Evolutionary conservation across 495 filamentous ascomycete genomes (phyloP), one percentile per base, ranked within the genome.

Genomic region (Aspergillus kassunensis): DNA sequence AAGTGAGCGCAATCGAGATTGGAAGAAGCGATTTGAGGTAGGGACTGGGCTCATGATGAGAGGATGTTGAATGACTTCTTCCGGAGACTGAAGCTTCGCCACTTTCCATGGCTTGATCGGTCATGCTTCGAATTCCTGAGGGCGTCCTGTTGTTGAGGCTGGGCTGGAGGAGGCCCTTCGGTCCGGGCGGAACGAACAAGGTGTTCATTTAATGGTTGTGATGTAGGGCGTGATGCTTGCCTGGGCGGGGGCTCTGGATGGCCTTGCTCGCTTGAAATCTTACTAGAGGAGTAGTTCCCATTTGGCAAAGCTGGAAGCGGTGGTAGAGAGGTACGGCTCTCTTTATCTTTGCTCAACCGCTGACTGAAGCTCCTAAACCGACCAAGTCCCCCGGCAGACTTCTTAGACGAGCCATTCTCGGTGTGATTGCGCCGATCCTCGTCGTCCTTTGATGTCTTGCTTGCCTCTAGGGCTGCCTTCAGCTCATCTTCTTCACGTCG

Each of bases 361-460:
- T 78, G 72, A 53, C 83, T 73, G 66, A 85, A 64, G 64, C 82
- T 87, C 67, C 83, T 85, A 51, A 86, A 77, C 21, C 81, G 68
- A 44, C 63, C 72, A 16, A 86, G 64, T 10, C 79, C 65, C 18
- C 71, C 69, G 21, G 40, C 50, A 23, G 68, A 60, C 11, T 66
- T 71, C 46, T 65, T 68, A 23, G 70, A 69, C 24, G 55, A 62
- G 19, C 58, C 58, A 46, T 58, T 45, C 4, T 70, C 70, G 15
- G 50, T n/a, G 4, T 53, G 36, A 21, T 70, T 59, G 37, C 58
- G 66, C 15, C 69, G 61, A 56, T 77, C 77, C 33, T 83, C 80
- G 41, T 82, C 79, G 1, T 60, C 71, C 41, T 74, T 76, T 8
- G 70, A 67, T 13, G 55, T 48, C 51, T 76, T 84, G 66, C 80